These are phyloP conservation scores for Neurospora cerealis DNA, from an alignment of 495 filamentous ascomycete species.

Conservation along the genomic window DNA sequence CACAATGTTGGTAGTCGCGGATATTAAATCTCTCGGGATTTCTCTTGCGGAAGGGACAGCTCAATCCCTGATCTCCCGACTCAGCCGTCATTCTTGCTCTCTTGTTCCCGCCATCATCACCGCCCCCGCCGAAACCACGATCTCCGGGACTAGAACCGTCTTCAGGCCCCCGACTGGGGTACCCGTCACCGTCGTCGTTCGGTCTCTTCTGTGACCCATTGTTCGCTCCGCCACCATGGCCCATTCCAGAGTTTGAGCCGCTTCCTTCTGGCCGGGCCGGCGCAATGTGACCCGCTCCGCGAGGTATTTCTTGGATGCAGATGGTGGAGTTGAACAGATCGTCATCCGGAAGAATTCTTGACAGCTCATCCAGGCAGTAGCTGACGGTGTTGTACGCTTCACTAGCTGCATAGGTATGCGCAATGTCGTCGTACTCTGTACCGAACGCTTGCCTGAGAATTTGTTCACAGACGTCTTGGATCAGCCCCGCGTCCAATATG, in stretches of 20 bases:
- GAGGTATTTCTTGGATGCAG: constrained; percentile 1
- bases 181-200: neutral
- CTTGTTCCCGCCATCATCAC: neutral
- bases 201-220: constrained; percentile 1
- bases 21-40: constrained; percentile 30
- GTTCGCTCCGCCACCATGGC: neutral
- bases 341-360: constrained; percentile 9
- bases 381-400: constrained; percentile 12
- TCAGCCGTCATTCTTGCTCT: neutral
- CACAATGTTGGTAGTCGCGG: constrained; percentile 21
- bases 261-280: neutral
- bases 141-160: neutral
- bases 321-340: neutral
- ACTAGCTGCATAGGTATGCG: constrained; percentile 1
- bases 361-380: constrained; percentile 19
- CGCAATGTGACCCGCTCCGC: neutral
- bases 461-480: constrained; percentile 14
- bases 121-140: neutral
- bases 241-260: neutral
- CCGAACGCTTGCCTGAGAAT: constrained; percentile 16
- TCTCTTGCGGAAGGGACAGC: constrained; percentile 30
- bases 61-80: constrained; percentile 4
- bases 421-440: constrained; percentile 17
- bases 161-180: neutral
- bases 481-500: constrained; percentile 2